Evolutionary conservation across 2,329 filamentous ascomycete genomes (phyloP).

Genomic region (Calonectria pseudoturangicola): DNA sequence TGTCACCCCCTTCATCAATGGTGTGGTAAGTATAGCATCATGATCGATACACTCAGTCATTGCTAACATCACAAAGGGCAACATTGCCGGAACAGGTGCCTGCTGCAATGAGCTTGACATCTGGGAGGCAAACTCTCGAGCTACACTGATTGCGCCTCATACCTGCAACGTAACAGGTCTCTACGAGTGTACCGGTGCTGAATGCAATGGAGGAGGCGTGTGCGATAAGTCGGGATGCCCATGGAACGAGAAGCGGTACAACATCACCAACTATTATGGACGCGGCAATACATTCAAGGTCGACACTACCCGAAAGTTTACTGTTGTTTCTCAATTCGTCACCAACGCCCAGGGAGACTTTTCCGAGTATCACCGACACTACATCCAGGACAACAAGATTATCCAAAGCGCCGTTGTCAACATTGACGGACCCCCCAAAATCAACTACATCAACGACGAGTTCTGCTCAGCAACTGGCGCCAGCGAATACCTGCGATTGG

Average conservation of each 20-base stretch:
- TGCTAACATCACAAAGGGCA: slow-evolving; percentile 38
- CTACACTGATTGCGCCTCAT: slow-evolving; percentile 69
- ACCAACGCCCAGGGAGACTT: slow-evolving; percentile 63
- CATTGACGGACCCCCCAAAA: slow-evolving; percentile 53
- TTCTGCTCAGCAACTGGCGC: slow-evolving; percentile 59
- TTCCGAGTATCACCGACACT: slow-evolving; percentile 68
- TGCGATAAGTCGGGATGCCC: slow-evolving; percentile 67
- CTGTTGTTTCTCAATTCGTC: slow-evolving; percentile 71
- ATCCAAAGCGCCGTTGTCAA: slow-evolving; percentile 49
- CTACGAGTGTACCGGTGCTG: slow-evolving; percentile 65
- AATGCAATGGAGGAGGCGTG: slow-evolving; percentile 61
- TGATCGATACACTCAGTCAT: not conserved
- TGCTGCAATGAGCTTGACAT: slow-evolving; percentile 75
- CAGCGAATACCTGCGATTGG: slow-evolving; percentile 59
- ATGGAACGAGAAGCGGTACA: slow-evolving; percentile 64
- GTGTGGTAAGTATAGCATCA: slow-evolving; percentile 59
- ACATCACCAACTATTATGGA: slow-evolving; percentile 58
- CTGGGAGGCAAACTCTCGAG: slow-evolving; percentile 71
- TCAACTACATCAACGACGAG: slow-evolving; percentile 61
- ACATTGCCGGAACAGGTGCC: slow-evolving; percentile 55
- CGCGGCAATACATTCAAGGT: slow-evolving; percentile 55
- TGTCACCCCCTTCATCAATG: slow-evolving; percentile 70
- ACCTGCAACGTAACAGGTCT: slow-evolving; percentile 66
- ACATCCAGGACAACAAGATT: slow-evolving; percentile 61
- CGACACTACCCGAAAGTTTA: slow-evolving; percentile 62